Percentiles rank a stretch among this genome's conserved stretches.
These are phyloP conservation scores for Lunularia cruciata DNA, from an alignment of 225 moss, liverwort and hornwort species.

Conservation along the genomic window DNA sequence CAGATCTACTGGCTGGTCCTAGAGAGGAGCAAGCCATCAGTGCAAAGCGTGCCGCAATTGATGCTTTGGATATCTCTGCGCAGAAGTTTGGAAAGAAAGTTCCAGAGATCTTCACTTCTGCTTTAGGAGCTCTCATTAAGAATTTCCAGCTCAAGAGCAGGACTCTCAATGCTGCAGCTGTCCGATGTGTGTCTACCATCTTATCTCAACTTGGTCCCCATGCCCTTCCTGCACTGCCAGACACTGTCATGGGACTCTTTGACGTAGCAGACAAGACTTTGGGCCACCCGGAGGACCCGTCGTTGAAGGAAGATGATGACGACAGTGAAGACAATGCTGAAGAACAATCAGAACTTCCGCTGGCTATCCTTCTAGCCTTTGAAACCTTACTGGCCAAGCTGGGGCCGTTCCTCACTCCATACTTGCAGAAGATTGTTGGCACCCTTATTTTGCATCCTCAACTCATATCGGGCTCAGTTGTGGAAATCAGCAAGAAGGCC, in stretches of 20 bases:
- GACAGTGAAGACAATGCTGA: not conserved
- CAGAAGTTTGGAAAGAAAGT: slow-evolving; percentile 53
- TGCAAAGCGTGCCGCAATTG: slow-evolving; percentile 70
- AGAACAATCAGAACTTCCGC: slow-evolving; percentile 44
- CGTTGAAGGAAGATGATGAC: slow-evolving; percentile 13
- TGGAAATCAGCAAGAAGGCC: slow-evolving; percentile 46
- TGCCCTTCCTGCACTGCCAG: slow-evolving; percentile 69
- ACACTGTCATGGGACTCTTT: slow-evolving; percentile 56
- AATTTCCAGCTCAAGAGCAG: slow-evolving; percentile 49
- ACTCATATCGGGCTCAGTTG: slow-evolving; percentile 40
- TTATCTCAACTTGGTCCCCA: slow-evolving; percentile 71
- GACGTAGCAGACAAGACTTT: slow-evolving; percentile 45
- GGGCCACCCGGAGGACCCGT: slow-evolving; percentile 14
- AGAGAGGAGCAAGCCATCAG: slow-evolving; percentile 46
- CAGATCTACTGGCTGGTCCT: slow-evolving; percentile 44
- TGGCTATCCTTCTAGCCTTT: slow-evolving; percentile 64
- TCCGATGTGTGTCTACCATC: slow-evolving; percentile 62
- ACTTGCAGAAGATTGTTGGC: slow-evolving; percentile 70
- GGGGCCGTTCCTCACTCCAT: slow-evolving; percentile 84
- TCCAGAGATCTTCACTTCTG: slow-evolving; percentile 51
- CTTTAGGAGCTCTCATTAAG: slow-evolving; percentile 55
- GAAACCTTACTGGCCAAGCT: slow-evolving; percentile 69
- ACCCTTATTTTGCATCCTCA: slow-evolving; percentile 65
- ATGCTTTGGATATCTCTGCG: slow-evolving; percentile 72
- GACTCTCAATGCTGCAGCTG: slow-evolving; percentile 52